Conservation (phyloP, 371 early-diverging fungal genomes). For the Rhizopus stolonifer region DNA sequence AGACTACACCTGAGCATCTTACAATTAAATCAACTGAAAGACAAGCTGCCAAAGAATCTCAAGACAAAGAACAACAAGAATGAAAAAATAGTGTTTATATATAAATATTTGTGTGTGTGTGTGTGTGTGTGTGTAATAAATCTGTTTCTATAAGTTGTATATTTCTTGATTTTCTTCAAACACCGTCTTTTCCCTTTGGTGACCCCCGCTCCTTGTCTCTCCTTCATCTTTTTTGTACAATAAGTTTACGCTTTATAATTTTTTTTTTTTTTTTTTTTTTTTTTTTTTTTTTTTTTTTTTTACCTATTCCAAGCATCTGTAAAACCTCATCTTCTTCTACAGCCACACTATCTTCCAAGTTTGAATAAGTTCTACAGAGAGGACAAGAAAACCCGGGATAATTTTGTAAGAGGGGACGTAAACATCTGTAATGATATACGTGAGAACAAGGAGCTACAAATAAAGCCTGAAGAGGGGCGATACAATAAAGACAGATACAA, state of each 20-base stretch:
- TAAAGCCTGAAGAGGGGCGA: constrained; percentile 92
- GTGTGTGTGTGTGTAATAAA: neutral
- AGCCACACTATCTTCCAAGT: constrained; percentile 77
- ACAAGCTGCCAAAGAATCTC: constrained; percentile 11
- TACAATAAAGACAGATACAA: constrained; percentile 94
- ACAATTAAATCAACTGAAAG: constrained; percentile 26
- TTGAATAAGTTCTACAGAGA: constrained; percentile 91
- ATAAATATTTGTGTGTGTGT: no score
- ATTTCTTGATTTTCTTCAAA: constrained; percentile 18
- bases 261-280: no score
- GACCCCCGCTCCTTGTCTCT: neutral
- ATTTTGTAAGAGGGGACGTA: constrained; percentile 66
- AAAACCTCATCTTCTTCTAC: constrained; percentile 69
- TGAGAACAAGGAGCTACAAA: constrained; percentile 98
- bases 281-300: no score
- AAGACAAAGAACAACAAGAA: neutral
- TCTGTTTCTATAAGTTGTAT: neutral
- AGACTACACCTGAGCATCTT: constrained; percentile 43
- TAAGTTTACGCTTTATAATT: no score
- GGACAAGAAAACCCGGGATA: constrained; percentile 91
- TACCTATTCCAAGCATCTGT: constrained; percentile 30
- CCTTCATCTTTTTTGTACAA: no score
- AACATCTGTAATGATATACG: constrained; percentile 94
- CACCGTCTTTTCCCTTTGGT: constrained; percentile 24
- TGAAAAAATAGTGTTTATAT: neutral